These are phyloP conservation scores for Tilletiaria anomala DNA, from an alignment of 1,284 basidiomycete species.

Conservation along the genomic window DNA sequence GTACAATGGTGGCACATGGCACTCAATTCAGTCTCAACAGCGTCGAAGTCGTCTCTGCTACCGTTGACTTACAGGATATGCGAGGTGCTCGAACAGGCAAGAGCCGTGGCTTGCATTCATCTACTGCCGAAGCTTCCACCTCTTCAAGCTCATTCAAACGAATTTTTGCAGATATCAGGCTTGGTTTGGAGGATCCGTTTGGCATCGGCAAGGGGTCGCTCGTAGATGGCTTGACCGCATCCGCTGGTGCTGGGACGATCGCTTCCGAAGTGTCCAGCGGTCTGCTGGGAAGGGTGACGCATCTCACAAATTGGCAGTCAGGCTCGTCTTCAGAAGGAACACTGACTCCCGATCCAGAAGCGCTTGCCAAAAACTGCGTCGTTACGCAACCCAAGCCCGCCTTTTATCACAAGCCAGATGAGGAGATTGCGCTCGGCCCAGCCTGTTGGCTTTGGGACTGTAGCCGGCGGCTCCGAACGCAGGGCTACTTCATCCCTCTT, in stretches of 20 bases:
- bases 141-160: slow-evolving; percentile 49
- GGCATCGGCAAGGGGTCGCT: no score
- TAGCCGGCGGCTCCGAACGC: slow-evolving; percentile 74
- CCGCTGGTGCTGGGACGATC: no score
- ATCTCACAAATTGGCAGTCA: no score
- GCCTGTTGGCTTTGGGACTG: slow-evolving; percentile 99
- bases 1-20: slow-evolving; percentile 79
- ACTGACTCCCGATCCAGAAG: no score
- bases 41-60: slow-evolving; percentile 88
- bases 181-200: slow-evolving; percentile 40
- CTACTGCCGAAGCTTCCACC: slow-evolving; percentile 35
- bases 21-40: slow-evolving; percentile 90
- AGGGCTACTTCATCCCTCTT: slow-evolving; percentile 90
- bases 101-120: slow-evolving; percentile 80
- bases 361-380: no score
- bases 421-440: slow-evolving; percentile 95
- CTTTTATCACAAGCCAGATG: slow-evolving; percentile 72
- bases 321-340: no score
- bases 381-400: slow-evolving; percentile 44
- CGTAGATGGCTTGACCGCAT: not conserved
- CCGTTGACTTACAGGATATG: slow-evolving; percentile 86
- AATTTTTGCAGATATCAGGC: slow-evolving; percentile 44
- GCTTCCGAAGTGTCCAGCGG: no score
- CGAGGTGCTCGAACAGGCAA: slow-evolving; percentile 62
- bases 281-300: no score